These are phyloP conservation scores for Wolfiporia cocos DNA, from an alignment of 1,284 basidiomycete genomes.

Conservation along the genomic window DNA sequence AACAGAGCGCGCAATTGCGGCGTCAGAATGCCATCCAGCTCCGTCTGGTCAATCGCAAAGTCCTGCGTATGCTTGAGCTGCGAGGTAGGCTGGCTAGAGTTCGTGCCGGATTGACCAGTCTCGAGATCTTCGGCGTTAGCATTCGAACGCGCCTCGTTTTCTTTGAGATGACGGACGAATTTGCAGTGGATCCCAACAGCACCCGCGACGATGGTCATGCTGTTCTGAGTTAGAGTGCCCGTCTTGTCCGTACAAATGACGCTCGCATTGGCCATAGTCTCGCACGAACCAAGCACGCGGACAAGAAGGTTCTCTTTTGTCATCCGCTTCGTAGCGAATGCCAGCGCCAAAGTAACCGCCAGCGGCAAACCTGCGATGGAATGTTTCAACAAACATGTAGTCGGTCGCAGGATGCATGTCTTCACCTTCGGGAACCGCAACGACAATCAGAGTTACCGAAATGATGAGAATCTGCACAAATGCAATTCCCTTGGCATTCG, in stretches of 20 bases:
- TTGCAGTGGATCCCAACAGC: constrained; percentile 92
- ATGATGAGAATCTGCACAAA: constrained; percentile 96
- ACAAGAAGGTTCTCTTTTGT: constrained; percentile 92
- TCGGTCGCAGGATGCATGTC: not conserved
- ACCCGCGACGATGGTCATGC: constrained; percentile 94
- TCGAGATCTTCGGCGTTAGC: constrained; percentile 67
- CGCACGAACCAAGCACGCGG: constrained; percentile 92
- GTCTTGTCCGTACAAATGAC: constrained; percentile 98
- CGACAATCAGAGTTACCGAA: constrained; percentile 91
- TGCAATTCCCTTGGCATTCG: constrained; percentile 82
- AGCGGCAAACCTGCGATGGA: constrained; percentile 73
- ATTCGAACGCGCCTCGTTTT: constrained; percentile 74
- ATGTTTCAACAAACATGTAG: not conserved
- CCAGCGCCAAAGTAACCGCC: constrained; percentile 93
- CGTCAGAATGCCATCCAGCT: constrained; percentile 63
- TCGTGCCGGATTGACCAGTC: too few relatives aligned
- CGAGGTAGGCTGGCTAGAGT: not conserved
- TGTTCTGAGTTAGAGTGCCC: constrained; percentile 89
- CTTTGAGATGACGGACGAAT: constrained; percentile 78
- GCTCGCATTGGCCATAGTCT: constrained; percentile 97
- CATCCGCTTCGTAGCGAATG: constrained; percentile 98
- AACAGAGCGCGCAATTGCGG: constrained; percentile 64
- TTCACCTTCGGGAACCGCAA: constrained; percentile 91
- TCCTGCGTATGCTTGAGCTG: constrained; percentile 50
- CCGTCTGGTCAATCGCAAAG: constrained; percentile 79